Percentiles rank a stretch among this genome's conserved stretches.
Evolutionary conservation across 2,329 filamentous ascomycete genomes (phyloP).

Genomic region (Trichoderma guizhouense): DNA sequence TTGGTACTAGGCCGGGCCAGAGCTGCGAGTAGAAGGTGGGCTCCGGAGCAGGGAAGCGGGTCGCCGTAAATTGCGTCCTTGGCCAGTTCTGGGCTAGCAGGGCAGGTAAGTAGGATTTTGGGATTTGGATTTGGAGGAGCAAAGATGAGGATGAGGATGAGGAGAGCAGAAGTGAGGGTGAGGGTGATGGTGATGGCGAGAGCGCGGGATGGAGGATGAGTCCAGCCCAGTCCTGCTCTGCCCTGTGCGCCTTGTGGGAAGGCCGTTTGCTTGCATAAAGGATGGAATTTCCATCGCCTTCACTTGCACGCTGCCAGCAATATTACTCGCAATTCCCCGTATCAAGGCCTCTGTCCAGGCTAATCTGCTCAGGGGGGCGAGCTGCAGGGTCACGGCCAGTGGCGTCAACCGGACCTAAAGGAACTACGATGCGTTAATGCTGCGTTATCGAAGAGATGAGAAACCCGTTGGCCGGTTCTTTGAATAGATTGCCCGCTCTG

Average conservation of each 20-base stretch:
- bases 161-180: neutral
- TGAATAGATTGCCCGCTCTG: neutral
- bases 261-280: neutral
- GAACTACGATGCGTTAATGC: neutral
- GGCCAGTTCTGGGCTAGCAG: neutral
- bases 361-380: constrained; percentile 7
- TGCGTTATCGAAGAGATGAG: neutral
- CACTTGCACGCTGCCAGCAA: neutral
- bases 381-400: constrained; percentile 5
- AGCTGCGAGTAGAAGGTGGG: constrained; percentile 17
- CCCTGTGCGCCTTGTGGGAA: neutral
- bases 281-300: neutral
- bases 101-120: neutral
- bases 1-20: constrained; percentile 5
- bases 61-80: constrained; percentile 20
- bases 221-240: neutral
- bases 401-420: neutral
- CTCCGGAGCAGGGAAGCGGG: constrained; percentile 15
- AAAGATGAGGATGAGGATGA: neutral
- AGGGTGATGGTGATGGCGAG: neutral
- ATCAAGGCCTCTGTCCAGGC: neutral
- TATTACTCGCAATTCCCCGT: neutral
- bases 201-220: neutral
- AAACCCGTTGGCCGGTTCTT: neutral
- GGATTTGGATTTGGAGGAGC: neutral